Percentiles rank a stretch among this genome's conserved stretches.
phyloP scores from a whole-genome alignment of 2,329 filamentous ascomycete species.

The Beauveria varroae region DNA sequence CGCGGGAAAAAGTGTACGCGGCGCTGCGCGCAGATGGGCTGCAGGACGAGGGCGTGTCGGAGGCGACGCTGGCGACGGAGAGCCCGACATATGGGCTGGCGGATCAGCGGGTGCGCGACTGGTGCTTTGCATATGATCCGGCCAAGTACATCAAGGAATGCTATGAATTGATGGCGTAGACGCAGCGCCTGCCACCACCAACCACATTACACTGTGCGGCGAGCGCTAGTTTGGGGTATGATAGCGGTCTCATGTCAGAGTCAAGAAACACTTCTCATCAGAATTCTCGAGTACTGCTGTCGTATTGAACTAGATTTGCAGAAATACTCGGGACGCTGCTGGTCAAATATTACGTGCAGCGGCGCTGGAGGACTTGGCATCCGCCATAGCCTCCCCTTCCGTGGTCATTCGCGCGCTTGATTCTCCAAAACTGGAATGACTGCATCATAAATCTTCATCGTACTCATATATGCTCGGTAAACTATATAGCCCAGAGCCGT shows the following conservation, averaged over 20 bases:
- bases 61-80: neutral
- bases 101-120: slow-evolving; percentile 3
- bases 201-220: no score
- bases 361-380: no score
- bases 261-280: no score
- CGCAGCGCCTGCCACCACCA: neutral
- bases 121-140: slow-evolving; percentile 7
- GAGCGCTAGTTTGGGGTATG: no score
- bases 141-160: neutral
- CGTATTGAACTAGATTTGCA: no score
- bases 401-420: no score
- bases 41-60: neutral
- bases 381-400: no score
- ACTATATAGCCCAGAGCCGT: neutral
- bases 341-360: no score
- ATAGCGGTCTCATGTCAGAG: no score
- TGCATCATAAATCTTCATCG: neutral
- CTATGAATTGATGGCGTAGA: neutral
- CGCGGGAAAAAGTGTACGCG: slow-evolving; percentile 11
- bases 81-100: slow-evolving; percentile 7
- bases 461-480: slow-evolving; percentile 5
- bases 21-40: slow-evolving; percentile 6
- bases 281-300: no score
- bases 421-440: neutral
- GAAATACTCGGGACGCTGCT: no score